Percentiles rank a stretch among this genome's conserved stretches.
These are phyloP conservation scores for Yamadazyma mexicana DNA, from an alignment of 1,139 yeast species.

Conservation along the genomic window DNA sequence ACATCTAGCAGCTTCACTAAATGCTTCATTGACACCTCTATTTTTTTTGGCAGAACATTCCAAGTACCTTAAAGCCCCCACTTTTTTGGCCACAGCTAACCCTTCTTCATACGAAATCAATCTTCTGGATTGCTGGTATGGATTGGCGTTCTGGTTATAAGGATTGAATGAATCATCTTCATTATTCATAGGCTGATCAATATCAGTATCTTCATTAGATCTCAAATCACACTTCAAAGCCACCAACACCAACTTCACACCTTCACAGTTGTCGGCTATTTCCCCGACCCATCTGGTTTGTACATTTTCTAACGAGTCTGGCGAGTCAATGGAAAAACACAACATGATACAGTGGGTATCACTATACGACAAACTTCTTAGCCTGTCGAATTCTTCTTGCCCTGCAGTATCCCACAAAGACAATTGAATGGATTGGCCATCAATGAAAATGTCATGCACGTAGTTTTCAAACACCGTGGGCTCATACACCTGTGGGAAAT, in stretches of 20 bases:
- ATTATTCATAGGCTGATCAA: conserved; percentile 21
- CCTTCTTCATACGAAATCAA: conserved; percentile 51
- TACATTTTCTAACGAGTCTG: conserved; percentile 92
- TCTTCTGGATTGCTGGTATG: conserved; percentile 44
- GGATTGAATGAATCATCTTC: conserved; percentile 42
- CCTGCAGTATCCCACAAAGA: conserved; percentile 99
- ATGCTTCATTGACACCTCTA: conserved; percentile 95
- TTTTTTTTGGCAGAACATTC: conserved; percentile 95
- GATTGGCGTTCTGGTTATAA: conserved; percentile 21
- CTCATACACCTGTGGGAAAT: conserved; percentile 97
- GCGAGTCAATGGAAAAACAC: conserved; percentile 92
- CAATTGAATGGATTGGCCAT: conserved; percentile 87
- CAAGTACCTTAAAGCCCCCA: conserved; percentile 81
- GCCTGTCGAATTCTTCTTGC: conserved; percentile 94
- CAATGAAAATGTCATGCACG: conserved; percentile 95
- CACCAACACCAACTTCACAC: conserved; percentile 88
- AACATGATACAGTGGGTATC: conserved; percentile 97
- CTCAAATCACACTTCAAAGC: conserved; percentile 94
- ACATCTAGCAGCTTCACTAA: conserved; percentile 95
- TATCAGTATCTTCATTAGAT: conserved; percentile 39
- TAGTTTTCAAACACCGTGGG: conserved; percentile 98
- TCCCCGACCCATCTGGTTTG: conserved; percentile 96
- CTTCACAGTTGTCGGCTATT: conserved; percentile 94
- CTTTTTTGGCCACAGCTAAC: conserved; percentile 69
- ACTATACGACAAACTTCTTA: conserved; percentile 84